Percentiles rank a stretch among this genome's conserved stretches.
Conservation (phyloP, 306 rosid genomes). For the Biancaea sappan region DNA sequence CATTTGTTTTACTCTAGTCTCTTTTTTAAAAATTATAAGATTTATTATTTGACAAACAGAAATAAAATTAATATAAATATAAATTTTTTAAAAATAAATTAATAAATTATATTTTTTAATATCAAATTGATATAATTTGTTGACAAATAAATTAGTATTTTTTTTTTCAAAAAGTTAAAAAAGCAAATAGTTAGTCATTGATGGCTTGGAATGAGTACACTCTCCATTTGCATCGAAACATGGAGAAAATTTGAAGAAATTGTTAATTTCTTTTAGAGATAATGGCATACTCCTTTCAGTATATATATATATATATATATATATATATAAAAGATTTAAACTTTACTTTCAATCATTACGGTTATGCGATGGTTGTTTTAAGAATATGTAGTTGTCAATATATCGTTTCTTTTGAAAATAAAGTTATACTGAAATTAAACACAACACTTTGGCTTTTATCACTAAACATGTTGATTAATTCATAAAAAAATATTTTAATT, state of each 20-base stretch:
- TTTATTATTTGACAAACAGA: no score
- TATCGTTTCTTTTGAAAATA: not conserved
- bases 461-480: no score
- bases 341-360: conserved; percentile 6
- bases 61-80: no score
- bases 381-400: not conserved
- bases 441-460: no score
- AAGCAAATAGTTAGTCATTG: conserved; percentile 42
- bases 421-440: not conserved
- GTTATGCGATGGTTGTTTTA: not conserved
- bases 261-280: not conserved
- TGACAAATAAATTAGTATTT: no score
- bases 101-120: no score
- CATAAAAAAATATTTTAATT: no score
- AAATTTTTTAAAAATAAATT: no score
- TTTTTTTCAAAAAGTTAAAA: no score
- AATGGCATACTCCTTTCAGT: not conserved
- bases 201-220: conserved; percentile 22
- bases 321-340: not conserved
- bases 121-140: no score
- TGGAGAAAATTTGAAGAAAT: not conserved
- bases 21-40: no score
- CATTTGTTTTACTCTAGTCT: no score
- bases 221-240: conserved; percentile 21
- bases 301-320: not conserved